Base-by-base conservation (phyloP, 768 basidiomycete species). In the Dentipellis fragilis region DNA sequence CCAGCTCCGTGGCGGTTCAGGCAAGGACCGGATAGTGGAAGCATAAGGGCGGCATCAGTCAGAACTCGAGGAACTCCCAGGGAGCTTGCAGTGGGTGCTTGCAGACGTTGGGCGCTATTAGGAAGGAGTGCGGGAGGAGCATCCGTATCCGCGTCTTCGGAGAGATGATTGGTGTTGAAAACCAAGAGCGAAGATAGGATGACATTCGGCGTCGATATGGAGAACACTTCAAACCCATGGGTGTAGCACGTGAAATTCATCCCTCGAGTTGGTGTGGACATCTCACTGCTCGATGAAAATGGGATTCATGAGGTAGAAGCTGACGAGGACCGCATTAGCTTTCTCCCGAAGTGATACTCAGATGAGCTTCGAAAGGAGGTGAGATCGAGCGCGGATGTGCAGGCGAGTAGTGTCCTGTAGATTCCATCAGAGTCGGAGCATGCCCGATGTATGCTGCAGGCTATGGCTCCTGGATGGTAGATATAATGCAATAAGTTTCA, bases 281-380 rank as follows among this genome's bases (percentile, higher is more conserved):
- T 83, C 45, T 62, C 63, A 47, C 63, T 68, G 49, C 72, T 93
- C 37, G 78, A 78, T 57, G 66, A 69, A 4, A 67, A 63, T 49
- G 81, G 72, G 8, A 69, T 81, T 34, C 72, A 69, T 47, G 87
- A 87, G n/a, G 85, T 89, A 1, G 71, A 71, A 57, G 78, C 72
- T 19, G 81, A 79, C 4, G 87, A 89, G 67, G 85, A 87, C 52
- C 72, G 89, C 51, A 76, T 88, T 21, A 90, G 90, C n/a, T 87
- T 92, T 61, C 64, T 92, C 42, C 89, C 89, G 10, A 73, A 67
- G 59, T 86, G 84, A 84, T 91, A n/a, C n/a, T n/a, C n/a, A n/a
- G n/a, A n/a, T n/a, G n/a, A n/a, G n/a, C n/a, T n/a, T n/a, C n/a
- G n/a, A n/a, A n/a, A n/a, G n/a, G n/a, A n/a, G n/a, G n/a, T n/a